Conservation (phyloP, 352 stramenopile species). For the Stramenopiles sp. region DNA sequence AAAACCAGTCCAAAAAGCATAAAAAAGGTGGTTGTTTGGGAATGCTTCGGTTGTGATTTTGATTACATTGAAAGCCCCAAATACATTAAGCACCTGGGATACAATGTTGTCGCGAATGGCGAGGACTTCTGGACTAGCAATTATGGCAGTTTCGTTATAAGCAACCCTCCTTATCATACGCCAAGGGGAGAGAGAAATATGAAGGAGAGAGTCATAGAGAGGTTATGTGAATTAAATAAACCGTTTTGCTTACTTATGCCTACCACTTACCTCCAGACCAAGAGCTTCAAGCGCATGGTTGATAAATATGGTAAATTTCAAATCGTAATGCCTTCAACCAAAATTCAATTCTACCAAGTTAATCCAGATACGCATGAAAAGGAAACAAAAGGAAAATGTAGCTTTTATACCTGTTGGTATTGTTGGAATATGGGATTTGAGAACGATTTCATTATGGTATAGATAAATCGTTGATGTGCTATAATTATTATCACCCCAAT, state of each 20-base stretch:
- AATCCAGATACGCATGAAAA: neutral
- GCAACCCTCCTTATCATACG: neutral
- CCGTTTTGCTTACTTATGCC: neutral
- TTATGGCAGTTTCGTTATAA: neutral
- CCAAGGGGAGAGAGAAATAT: neutral
- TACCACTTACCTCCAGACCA: neutral
- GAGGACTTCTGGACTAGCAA: neutral
- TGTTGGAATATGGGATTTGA: neutral
- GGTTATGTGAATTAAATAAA: neutral
- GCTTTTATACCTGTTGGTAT: neutral
- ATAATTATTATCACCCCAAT: too few species aligned
- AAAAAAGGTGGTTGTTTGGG: too few species aligned
- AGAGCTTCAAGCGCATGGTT: neutral
- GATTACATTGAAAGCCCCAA: neutral
- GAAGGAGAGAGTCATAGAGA: neutral
- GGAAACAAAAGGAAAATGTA: neutral
- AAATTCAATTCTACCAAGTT: neutral
- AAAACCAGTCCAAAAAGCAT: too few species aligned
- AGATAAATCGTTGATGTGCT: too few species aligned
- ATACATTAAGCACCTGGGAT: neutral
- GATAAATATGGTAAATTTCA: neutral
- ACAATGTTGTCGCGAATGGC: neutral
- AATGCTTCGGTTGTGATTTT: too few species aligned
- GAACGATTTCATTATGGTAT: too few species aligned
- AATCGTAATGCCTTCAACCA: neutral